Base-by-base conservation (phyloP, 2,329 filamentous ascomycete genomes). In the Fusarium goolgardi region DNA sequence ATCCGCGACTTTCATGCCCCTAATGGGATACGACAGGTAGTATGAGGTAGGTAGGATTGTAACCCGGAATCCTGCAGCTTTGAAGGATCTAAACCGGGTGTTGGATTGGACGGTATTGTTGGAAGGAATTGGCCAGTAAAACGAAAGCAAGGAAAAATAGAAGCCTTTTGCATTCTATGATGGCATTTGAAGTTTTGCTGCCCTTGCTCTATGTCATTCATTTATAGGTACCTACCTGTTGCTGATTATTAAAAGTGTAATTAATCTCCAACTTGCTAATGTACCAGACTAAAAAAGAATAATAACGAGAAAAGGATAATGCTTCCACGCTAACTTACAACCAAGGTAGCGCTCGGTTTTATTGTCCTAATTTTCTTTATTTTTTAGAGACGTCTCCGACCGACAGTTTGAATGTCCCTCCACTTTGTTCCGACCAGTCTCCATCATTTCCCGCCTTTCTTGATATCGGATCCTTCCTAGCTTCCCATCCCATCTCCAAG, bases 331-430 rank as follows among this genome's bases (percentile, higher is more conserved):
- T 50, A 31, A 37, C 27, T 50, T 25, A 50, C 16, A 34, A 18
- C 32, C 32, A 31, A 34, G 12, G n/a, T 60, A 39, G 34, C 27
- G n/a, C 43, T 44, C 37, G 57, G 59, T 44, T 49, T 49, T 63
- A 61, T 51, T 61, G 27, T 52, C 47, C 37, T 54, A 53, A 67
- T 55, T 65, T 51, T 51, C 34, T 40, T 35, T 51, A 11, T 27
- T 50, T 15, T 21, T 31, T 12, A 29, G 41, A 27, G 23, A 49
- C 21, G 40, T 47, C 51, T 62, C 60, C 61, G 61, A 68, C 63
- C 68, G 55, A 63, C 67, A 56, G n/a, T 69, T 69, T 63, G 56
- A 53, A 55, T 57, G 53, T 69, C 56, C 58, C 65, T 69, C 66
- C 66, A 70, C 66, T 67, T 69, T 55, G 32, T 70, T 55, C 61